These are phyloP conservation scores for Saturnispora diversa DNA, from an alignment of 805 yeast species.

Conservation along the genomic window DNA sequence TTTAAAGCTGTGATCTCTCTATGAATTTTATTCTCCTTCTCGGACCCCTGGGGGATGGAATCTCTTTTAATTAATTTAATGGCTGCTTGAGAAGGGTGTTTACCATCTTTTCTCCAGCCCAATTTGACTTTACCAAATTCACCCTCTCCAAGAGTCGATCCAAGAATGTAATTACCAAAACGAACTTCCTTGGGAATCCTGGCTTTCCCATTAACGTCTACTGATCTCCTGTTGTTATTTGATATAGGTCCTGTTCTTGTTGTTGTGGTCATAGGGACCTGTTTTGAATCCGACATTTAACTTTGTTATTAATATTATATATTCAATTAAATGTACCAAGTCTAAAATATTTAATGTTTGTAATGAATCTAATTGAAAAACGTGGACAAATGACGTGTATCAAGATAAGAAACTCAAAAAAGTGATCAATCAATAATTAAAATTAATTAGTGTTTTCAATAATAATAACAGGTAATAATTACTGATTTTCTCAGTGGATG, in stretches of 20 bases:
- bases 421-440: background rate
- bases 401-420: too few relatives aligned
- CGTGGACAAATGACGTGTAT: too few relatives aligned
- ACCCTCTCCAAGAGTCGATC: conserved; percentile 94
- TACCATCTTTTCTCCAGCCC: conserved; percentile 87
- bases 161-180: conserved; percentile 84
- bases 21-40: conserved; percentile 80
- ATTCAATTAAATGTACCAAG: too few relatives aligned
- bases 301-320: background rate
- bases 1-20: conserved; percentile 89
- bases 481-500: too few relatives aligned
- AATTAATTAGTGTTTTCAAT: background rate
- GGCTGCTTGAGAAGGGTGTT: conserved; percentile 79
- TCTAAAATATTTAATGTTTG: too few relatives aligned
- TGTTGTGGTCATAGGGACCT: too few relatives aligned
- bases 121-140: conserved; percentile 96
- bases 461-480: too few relatives aligned
- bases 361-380: too few relatives aligned
- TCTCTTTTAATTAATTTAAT: conserved; percentile 87
- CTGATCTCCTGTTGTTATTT: conserved; percentile 9
- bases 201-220: conserved; percentile 8
- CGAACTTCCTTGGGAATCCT: conserved; percentile 54
- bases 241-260: too few relatives aligned
- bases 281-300: background rate
- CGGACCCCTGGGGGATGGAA: conserved; percentile 77